Percentiles rank a stretch among this genome's conserved stretches.
Conservation (phyloP, 345 rosid species). For the Nephelium lappaceum region DNA sequence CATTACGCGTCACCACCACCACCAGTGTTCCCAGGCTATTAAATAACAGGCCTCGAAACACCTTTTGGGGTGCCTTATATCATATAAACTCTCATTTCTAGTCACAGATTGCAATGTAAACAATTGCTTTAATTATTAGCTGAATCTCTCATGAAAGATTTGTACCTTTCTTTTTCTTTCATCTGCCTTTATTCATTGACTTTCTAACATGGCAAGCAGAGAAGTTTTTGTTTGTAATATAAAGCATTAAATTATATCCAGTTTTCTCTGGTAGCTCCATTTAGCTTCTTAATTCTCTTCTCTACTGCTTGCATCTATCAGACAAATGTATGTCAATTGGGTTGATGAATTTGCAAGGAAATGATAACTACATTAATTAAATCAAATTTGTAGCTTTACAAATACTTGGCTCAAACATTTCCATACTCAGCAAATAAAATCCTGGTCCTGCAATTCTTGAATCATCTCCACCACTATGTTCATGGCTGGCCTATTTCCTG, state of each 20-base stretch:
- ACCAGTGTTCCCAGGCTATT: slow-evolving; percentile 73
- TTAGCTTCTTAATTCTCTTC: neutral
- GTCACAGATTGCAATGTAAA: neutral
- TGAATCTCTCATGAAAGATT: neutral
- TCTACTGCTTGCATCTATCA: neutral
- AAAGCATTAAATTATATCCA: neutral
- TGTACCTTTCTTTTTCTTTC: neutral
- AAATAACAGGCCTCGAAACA: slow-evolving; percentile 13
- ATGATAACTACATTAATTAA: neutral
- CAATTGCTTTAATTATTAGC: neutral
- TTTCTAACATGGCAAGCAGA: neutral
- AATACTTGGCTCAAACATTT: neutral
- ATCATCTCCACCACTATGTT: slow-evolving; percentile 29
- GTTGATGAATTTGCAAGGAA: neutral
- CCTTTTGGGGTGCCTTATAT: neutral
- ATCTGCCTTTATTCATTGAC: neutral
- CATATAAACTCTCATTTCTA: neutral
- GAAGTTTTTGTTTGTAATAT: neutral
- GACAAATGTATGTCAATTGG: neutral
- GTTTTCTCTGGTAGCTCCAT: neutral
- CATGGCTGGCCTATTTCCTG: slow-evolving; percentile 33
- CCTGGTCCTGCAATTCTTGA: slow-evolving; percentile 18
- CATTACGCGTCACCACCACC: slow-evolving; percentile 85
- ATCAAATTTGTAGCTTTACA: neutral
- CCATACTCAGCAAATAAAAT: neutral